Percentiles rank a stretch among this genome's conserved stretches.
Evolutionary conservation across 2,329 filamentous ascomycete species (phyloP).

Genomic region (Exutisphaerella laricina): DNA sequence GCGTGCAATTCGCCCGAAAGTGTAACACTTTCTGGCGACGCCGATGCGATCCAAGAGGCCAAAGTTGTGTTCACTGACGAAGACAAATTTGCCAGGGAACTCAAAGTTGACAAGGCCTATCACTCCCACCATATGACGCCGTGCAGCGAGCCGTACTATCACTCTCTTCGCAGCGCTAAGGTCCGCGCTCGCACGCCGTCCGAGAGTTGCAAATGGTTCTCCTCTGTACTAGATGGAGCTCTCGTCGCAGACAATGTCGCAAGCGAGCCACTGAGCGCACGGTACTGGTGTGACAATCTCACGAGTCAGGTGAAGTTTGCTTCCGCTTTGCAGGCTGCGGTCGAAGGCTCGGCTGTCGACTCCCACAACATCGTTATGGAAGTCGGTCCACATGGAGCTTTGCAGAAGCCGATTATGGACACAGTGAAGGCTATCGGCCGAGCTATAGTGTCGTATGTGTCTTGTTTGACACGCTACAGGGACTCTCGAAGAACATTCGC

Average conservation of each 20-base stretch:
- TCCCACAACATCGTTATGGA: slow-evolving; percentile 42
- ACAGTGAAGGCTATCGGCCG: slow-evolving; percentile 1
- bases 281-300: slow-evolving; percentile 47
- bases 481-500: slow-evolving; percentile 20
- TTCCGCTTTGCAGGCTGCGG: slow-evolving; percentile 34
- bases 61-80: slow-evolving; percentile 31
- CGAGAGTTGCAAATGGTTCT: neutral
- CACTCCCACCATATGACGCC: slow-evolving; percentile 38
- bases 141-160: slow-evolving; percentile 7
- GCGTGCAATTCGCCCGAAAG: slow-evolving; percentile 38
- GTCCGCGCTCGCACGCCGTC: neutral
- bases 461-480: slow-evolving; percentile 18
- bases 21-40: slow-evolving; percentile 44
- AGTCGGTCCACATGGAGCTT: slow-evolving; percentile 43
- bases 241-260: too few species aligned
- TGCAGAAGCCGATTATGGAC: slow-evolving; percentile 38
- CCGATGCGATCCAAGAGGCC: slow-evolving; percentile 32
- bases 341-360: slow-evolving; percentile 23
- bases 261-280: neutral
- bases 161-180: neutral
- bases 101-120: slow-evolving; percentile 42
- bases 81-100: slow-evolving; percentile 35
- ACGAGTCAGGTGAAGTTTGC: slow-evolving; percentile 40
- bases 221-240: neutral
- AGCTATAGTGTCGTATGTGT: slow-evolving; percentile 4